These are phyloP conservation scores for Dactylis glomerata DNA, from an alignment of 176 grass and related monocot species.

Conservation along the genomic window DNA sequence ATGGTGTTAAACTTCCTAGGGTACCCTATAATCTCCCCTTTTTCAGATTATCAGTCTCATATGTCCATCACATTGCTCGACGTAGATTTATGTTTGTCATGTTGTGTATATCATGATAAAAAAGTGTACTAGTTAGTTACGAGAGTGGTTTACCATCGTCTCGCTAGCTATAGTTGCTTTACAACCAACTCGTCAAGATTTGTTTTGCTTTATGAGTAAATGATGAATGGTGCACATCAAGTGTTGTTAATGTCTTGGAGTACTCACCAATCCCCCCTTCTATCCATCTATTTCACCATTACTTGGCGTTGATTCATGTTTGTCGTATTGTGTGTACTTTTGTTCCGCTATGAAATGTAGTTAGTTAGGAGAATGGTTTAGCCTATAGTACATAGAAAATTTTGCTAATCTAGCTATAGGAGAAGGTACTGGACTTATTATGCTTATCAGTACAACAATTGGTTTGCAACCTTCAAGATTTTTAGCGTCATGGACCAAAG, in stretches of 20 bases:
- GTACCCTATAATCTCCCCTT: not conserved
- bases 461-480: not conserved
- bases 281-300: not conserved
- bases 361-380: not conserved
- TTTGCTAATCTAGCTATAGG: not conserved
- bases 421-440: not conserved
- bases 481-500: not conserved
- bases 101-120: not conserved
- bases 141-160: not conserved
- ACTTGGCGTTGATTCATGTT: not conserved
- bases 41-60: not conserved
- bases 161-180: not conserved
- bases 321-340: not conserved
- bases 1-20: not conserved
- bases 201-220: conserved; percentile 8
- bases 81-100: not conserved
- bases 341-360: not conserved
- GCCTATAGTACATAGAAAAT: not conserved
- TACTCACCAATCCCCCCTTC: not conserved
- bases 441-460: not conserved
- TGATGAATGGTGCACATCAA: not conserved
- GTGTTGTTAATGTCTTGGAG: not conserved
- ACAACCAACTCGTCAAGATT: not conserved
- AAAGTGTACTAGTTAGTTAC: not conserved
- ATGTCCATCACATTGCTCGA: not conserved